These are phyloP conservation scores for Citrus trifoliata DNA, from an alignment of 345 rosid genomes.

Conservation along the genomic window DNA sequence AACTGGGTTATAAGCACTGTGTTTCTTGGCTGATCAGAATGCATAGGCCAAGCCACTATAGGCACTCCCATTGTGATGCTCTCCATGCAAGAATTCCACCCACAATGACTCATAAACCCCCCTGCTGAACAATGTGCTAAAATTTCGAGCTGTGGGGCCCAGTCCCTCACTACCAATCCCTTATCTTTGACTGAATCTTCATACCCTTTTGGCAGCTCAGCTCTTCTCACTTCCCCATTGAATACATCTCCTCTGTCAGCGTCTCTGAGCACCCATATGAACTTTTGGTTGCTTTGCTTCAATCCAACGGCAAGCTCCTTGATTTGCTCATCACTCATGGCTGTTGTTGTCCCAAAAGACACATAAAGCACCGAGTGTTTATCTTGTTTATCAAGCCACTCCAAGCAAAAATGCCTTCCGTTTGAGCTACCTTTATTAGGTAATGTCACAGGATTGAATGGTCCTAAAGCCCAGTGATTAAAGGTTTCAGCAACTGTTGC, in stretches of 20 bases:
- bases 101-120: conserved; percentile 63
- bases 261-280: conserved; percentile 61
- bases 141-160: conserved; percentile 65
- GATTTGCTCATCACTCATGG: conserved; percentile 35
- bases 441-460: conserved; percentile 34
- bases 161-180: conserved; percentile 49
- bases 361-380: conserved; percentile 36
- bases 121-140: conserved; percentile 44
- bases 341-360: conserved; percentile 53
- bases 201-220: conserved; percentile 37
- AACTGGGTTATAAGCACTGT: conserved; percentile 30
- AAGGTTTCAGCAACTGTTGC: background rate
- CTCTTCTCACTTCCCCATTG: conserved; percentile 18
- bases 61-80: conserved; percentile 67
- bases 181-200: conserved; percentile 28
- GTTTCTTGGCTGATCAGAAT: conserved; percentile 62
- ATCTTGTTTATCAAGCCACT: conserved; percentile 46
- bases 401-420: conserved; percentile 18
- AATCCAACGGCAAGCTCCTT: conserved; percentile 40
- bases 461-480: conserved; percentile 45
- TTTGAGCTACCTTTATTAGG: background rate
- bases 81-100: conserved; percentile 76
- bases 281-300: conserved; percentile 45
- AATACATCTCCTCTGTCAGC: conserved; percentile 60
- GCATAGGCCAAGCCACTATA: conserved; percentile 61